A percentile compares a stretch with the other conserved stretches of the same genome.
Evolutionary conservation across 2,329 filamentous ascomycete species (phyloP).

Genomic region (Arachnopeziza araneosa): DNA sequence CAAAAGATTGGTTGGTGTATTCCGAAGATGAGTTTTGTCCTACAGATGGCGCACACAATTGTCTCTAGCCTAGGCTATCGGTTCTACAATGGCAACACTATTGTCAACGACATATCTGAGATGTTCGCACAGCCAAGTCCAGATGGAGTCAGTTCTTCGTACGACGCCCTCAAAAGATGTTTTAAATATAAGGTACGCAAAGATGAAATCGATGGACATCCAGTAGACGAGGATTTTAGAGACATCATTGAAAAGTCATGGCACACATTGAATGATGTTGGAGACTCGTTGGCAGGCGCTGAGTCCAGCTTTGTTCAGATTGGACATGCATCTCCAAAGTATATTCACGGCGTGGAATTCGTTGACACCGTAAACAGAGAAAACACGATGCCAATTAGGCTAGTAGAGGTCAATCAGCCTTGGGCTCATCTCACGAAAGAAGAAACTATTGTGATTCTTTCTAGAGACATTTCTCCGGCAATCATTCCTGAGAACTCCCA

Average conservation of each 20-base stretch:
- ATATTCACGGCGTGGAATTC: slow-evolving; percentile 4
- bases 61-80: background rate
- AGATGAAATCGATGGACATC: background rate
- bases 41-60: slow-evolving; percentile 2
- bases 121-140: background rate
- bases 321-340: background rate
- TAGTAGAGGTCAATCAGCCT: background rate
- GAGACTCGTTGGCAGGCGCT: background rate
- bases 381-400: background rate
- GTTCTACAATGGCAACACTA: background rate
- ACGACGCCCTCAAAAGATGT: background rate
- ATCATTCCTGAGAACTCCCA: too few species aligned
- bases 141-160: background rate
- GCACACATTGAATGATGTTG: slow-evolving; percentile 3
- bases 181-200: background rate
- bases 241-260: slow-evolving; percentile 1
- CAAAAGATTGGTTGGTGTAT: background rate
- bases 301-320: background rate
- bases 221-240: background rate
- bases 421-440: slow-evolving; percentile 4
- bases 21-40: background rate
- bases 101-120: background rate
- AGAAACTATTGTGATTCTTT: slow-evolving; percentile 1
- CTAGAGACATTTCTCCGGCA: background rate
- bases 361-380: background rate